Evolutionary conservation across 2,329 filamentous ascomycete species (phyloP).

Genomic region (Tolypocladium endophyticum): DNA sequence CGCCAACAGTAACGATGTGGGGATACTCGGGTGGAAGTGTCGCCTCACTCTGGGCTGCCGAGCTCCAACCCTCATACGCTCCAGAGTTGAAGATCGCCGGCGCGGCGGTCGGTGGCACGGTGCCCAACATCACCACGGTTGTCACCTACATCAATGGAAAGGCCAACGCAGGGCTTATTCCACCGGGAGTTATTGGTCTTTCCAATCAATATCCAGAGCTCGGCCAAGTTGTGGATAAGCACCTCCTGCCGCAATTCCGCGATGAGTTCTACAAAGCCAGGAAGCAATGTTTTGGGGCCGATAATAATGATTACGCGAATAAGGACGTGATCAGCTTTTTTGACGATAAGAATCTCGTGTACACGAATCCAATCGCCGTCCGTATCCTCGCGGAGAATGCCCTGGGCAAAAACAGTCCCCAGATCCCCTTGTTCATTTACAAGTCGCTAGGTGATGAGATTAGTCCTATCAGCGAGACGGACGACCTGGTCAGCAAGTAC

Average conservation of each 20-base stretch:
- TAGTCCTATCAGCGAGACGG: constrained; percentile 29
- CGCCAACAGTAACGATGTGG: constrained; percentile 32
- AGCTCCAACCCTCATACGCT: constrained; percentile 9
- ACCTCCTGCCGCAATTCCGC: constrained; percentile 2
- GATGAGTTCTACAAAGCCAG: neutral
- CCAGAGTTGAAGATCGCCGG: constrained; percentile 14
- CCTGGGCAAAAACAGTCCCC: constrained; percentile 25
- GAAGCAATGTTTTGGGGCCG: neutral
- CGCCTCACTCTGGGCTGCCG: constrained; percentile 1
- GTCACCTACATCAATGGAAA: constrained; percentile 7
- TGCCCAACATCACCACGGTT: constrained; percentile 6
- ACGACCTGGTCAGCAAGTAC: constrained; percentile 28
- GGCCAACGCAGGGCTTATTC: constrained; percentile 9
- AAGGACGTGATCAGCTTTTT: constrained; percentile 30
- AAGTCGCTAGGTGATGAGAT: constrained; percentile 29
- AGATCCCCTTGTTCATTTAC: constrained; percentile 38
- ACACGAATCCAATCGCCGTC: constrained; percentile 7
- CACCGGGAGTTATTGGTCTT: constrained; percentile 10
- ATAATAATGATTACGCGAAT: neutral
- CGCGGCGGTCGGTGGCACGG: constrained; percentile 11
- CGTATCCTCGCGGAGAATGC: constrained; percentile 16
- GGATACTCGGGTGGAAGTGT: constrained; percentile 16
- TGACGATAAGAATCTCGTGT: constrained; percentile 17
- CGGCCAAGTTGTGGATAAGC: constrained; percentile 2
- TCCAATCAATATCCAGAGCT: constrained; percentile 9